These are phyloP conservation scores for Globisporangium camurandrum DNA, from an alignment of 352 stramenopile species.

Conservation along the genomic window DNA sequence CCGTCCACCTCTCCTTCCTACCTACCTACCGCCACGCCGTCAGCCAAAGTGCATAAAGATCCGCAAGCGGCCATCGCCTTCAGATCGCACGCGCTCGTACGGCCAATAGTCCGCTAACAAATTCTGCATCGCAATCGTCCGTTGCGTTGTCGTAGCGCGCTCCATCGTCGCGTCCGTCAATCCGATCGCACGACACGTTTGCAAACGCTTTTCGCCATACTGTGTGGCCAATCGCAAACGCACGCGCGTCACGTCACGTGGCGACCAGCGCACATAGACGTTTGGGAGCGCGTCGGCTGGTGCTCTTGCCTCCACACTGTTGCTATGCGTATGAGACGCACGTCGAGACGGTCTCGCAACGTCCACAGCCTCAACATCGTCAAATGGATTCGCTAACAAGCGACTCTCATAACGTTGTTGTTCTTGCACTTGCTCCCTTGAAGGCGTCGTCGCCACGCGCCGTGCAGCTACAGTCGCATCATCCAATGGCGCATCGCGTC, in stretches of 20 bases:
- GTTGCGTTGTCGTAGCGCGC: conserved; percentile 34
- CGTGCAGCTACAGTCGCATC: not conserved
- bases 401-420: too few species aligned
- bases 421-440: too few species aligned
- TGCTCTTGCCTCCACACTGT: too few species aligned
- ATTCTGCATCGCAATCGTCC: conserved; percentile 52
- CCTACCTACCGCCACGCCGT: not conserved
- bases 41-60: conserved; percentile 73
- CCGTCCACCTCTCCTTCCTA: not conserved
- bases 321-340: too few species aligned
- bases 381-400: too few species aligned
- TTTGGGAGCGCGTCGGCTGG: conserved; percentile 17
- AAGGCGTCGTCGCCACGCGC: too few species aligned
- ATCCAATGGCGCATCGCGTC: conserved; percentile 19
- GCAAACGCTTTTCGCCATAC: conserved; percentile 56
- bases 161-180: conserved; percentile 58
- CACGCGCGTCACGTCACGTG: conserved; percentile 37
- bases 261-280: conserved; percentile 49
- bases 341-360: too few species aligned
- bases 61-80: conserved; percentile 50
- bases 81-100: conserved; percentile 31
- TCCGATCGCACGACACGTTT: conserved; percentile 49
- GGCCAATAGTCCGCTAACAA: conserved; percentile 44
- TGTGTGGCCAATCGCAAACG: conserved; percentile 34
- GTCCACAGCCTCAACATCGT: too few species aligned